Percentiles rank a stretch among this genome's conserved stretches.
Evolutionary conservation across 345 rosid genomes (phyloP).

Genomic region (Cardamine resedifolia): DNA sequence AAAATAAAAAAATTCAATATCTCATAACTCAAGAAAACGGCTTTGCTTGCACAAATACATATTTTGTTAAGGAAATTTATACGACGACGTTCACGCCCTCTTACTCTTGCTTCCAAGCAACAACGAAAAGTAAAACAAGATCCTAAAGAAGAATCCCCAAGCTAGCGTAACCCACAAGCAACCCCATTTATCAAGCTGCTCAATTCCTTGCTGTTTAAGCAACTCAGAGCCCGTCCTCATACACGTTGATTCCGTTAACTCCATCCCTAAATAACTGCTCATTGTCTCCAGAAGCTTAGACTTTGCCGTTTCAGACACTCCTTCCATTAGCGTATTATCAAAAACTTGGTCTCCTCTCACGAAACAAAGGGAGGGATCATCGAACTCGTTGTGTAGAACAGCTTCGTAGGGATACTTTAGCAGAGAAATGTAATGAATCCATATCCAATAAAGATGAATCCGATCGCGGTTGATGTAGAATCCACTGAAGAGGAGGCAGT

Average conservation of each 20-base stretch:
- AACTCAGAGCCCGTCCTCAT: constrained; percentile 63
- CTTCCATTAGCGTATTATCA: constrained; percentile 59
- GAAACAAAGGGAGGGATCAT: constrained; percentile 56
- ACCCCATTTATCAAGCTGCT: constrained; percentile 69
- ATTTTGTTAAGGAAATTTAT: not conserved
- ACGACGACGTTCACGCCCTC: constrained; percentile 46
- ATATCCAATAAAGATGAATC: constrained; percentile 67
- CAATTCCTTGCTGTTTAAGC: constrained; percentile 60
- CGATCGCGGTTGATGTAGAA: constrained; percentile 72
- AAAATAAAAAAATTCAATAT: not conserved
- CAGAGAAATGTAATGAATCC: constrained; percentile 87
- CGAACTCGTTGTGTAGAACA: constrained; percentile 64
- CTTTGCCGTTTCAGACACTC: constrained; percentile 43
- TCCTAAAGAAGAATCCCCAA: constrained; percentile 90
- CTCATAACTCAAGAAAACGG: not conserved
- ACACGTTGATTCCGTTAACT: constrained; percentile 61
- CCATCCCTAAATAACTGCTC: constrained; percentile 52
- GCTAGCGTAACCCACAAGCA: constrained; percentile 85
- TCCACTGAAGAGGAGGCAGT: constrained; percentile 83
- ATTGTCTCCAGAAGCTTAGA: constrained; percentile 49
- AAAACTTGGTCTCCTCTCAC: constrained; percentile 71
- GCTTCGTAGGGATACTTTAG: constrained; percentile 79
- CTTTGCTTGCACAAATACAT: not conserved
- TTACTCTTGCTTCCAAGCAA: constrained; percentile 82
- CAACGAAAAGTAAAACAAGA: constrained; percentile 67